Base-by-base conservation (phyloP, 2,329 filamentous ascomycete species). In the Aspergillus sp. region DNA sequence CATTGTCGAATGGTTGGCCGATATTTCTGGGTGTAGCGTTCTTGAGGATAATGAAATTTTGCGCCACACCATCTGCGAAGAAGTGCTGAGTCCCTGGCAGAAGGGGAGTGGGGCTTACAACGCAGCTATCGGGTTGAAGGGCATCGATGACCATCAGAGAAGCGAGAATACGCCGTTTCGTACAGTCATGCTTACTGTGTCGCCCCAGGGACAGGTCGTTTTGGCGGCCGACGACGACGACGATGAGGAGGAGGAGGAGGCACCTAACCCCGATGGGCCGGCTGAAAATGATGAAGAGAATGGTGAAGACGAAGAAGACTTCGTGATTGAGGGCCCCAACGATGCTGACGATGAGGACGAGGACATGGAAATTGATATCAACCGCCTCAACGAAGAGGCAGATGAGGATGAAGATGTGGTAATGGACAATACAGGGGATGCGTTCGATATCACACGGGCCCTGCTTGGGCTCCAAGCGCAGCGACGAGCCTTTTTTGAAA, bases 1-100 rank as follows among this genome's bases (percentile, higher is more conserved):
- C 11, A 91, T 98, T 48, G 86, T 98, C 42, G 90, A 96, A 57
- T 98, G 94, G 94, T 77, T 98, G 13, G 79, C 84, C 41, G 94
- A 98, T 65, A 94, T 98, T 57, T 81, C 90, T 6, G 90, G 90
- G 28, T 96, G 90, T 66, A 86, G 82, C 42, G 86, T 95, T 37
- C 89, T 88, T 1, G 75, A 81, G 29, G 89, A 98, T 59, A 80
- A 83, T 49, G 76, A 87, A 47, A 82, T 97, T 12, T 73, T 98
- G 35, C 81, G 90, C 32, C 83, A 82, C 40, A 82, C 86, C 6
- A 81, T 98, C 33, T 98, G 93, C 59, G 89, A 97, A 64, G 89
- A 98, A 65, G 78, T 97, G 58, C 80, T 98, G 48, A 86, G 84
- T 53, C 80, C 86, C 1, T 98, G 93, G 93, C 81, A 83, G 29